Evolutionary conservation across 257 asterid genomes (phyloP).

Genomic region (Cruciata laevipes): DNA sequence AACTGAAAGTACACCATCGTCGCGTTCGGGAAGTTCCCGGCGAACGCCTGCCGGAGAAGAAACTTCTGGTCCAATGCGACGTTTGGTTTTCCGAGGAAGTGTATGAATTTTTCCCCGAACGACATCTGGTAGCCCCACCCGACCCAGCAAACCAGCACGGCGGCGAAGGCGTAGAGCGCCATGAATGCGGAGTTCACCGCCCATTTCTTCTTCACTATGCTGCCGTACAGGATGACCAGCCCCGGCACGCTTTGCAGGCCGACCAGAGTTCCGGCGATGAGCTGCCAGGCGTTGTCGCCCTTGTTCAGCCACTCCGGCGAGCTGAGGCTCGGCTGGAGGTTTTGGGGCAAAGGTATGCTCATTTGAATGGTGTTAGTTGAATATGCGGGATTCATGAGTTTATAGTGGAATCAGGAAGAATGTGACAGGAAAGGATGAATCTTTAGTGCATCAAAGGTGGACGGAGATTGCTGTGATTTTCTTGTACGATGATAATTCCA

Average conservation of each 20-base stretch:
- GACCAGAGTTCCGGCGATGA: conserved; percentile 63
- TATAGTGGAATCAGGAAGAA: background rate
- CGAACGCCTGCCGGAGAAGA: conserved; percentile 27
- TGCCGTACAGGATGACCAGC: conserved; percentile 60
- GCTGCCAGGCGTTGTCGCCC: conserved; percentile 81
- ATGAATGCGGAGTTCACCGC: conserved; percentile 78
- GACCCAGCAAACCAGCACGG: conserved; percentile 70
- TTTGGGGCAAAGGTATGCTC: conserved; percentile 32
- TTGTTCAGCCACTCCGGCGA: conserved; percentile 66
- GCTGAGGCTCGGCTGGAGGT: conserved; percentile 28
- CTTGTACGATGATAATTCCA: conserved; percentile 1
- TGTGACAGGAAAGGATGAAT: background rate
- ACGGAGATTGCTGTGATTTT: conserved; percentile 4
- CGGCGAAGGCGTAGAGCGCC: conserved; percentile 80
- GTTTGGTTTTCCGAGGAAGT: conserved; percentile 48
- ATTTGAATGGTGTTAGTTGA: background rate
- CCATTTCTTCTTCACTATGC: conserved; percentile 86
- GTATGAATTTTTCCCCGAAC: conserved; percentile 40
- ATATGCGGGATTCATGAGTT: background rate
- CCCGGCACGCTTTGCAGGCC: conserved; percentile 76
- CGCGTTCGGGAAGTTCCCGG: conserved; percentile 44
- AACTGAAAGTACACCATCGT: conserved; percentile 80
- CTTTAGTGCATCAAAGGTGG: background rate
- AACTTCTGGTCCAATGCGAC: conserved; percentile 46
- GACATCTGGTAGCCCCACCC: conserved; percentile 73